A percentile compares a stretch with the other conserved stretches of the same genome.
phyloP scores from a whole-genome alignment of 2,329 filamentous ascomycete species.

The Claviceps monticola region DNA sequence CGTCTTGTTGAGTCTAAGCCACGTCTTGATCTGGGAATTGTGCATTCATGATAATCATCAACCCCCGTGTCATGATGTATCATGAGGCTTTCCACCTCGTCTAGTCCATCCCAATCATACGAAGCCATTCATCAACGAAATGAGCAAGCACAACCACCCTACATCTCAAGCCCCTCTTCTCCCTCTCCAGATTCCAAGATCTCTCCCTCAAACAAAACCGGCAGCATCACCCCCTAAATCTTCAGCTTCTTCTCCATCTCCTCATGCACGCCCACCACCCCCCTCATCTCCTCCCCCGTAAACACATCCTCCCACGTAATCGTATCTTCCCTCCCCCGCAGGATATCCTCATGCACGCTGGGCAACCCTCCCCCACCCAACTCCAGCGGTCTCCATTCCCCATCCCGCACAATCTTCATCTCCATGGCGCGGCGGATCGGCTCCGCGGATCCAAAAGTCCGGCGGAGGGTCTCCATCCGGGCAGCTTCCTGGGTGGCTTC shows the following conservation, averaged over 20 bases:
- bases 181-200: no score
- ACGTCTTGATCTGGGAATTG: no score
- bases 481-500: conserved; percentile 74
- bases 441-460: conserved; percentile 84
- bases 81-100: not conserved
- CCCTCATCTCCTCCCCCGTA: conserved; percentile 60
- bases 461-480: conserved; percentile 79
- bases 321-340: conserved; percentile 63
- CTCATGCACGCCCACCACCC: conserved; percentile 62
- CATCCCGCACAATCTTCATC: conserved; percentile 69
- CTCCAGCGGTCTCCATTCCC: conserved; percentile 65
- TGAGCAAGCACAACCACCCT: no score
- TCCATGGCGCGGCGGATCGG: conserved; percentile 91
- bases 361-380: conserved; percentile 41
- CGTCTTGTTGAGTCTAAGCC: no score
- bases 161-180: no score
- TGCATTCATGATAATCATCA: not conserved
- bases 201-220: no score
- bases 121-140: not conserved
- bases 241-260: conserved; percentile 90
- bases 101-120: not conserved
- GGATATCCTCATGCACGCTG: conserved; percentile 77
- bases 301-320: conserved; percentile 93
- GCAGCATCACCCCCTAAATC: conserved; percentile 33
- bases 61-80: not conserved